Evolutionary conservation across 2,329 filamentous ascomycete genomes (phyloP).

Genomic region (Tolypocladium sp.): DNA sequence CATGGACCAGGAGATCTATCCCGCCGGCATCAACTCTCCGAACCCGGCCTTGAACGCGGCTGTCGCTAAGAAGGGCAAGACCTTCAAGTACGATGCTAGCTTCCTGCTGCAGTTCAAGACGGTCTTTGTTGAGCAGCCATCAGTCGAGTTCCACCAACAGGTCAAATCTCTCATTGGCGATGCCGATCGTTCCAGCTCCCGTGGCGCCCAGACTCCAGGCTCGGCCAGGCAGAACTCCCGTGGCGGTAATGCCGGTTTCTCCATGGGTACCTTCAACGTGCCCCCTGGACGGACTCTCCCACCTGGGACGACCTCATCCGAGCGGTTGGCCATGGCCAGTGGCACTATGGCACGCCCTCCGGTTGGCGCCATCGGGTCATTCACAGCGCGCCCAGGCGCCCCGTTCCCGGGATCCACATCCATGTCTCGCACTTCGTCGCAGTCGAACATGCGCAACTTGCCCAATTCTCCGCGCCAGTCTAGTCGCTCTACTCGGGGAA

Average conservation of each 20-base stretch:
- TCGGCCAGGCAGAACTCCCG: conserved; percentile 43
- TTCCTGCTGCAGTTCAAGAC: conserved; percentile 95
- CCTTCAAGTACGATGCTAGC: conserved; percentile 89
- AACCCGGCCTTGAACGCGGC: conserved; percentile 84
- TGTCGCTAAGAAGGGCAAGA: conserved; percentile 68
- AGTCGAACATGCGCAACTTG: conserved; percentile 49
- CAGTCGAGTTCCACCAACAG: conserved; percentile 83
- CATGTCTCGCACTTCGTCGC: conserved; percentile 59
- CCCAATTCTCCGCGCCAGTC: conserved; percentile 64
- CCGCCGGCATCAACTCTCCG: conserved; percentile 73
- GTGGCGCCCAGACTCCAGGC: conserved; percentile 43
- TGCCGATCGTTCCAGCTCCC: conserved; percentile 50
- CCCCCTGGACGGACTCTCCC: conserved; percentile 50
- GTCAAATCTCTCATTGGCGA: conserved; percentile 84
- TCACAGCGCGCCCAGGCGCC: conserved; percentile 36
- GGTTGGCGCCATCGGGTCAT: conserved; percentile 31
- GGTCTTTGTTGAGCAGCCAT: conserved; percentile 95
- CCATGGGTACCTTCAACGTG: conserved; percentile 64
- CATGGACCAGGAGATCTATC: conserved; percentile 72
- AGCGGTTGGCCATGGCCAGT: conserved; percentile 62
- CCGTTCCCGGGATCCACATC: conserved; percentile 52
- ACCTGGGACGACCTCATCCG: conserved; percentile 65
- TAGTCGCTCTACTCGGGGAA: conserved; percentile 53
- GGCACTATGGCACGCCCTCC: conserved; percentile 36
- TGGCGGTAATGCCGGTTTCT: conserved; percentile 38